A percentile compares a stretch with the other conserved stretches of the same genome.
These are phyloP conservation scores for Gracilaria caudata DNA, from an alignment of 23 red algal genomes.

Conservation along the genomic window DNA sequence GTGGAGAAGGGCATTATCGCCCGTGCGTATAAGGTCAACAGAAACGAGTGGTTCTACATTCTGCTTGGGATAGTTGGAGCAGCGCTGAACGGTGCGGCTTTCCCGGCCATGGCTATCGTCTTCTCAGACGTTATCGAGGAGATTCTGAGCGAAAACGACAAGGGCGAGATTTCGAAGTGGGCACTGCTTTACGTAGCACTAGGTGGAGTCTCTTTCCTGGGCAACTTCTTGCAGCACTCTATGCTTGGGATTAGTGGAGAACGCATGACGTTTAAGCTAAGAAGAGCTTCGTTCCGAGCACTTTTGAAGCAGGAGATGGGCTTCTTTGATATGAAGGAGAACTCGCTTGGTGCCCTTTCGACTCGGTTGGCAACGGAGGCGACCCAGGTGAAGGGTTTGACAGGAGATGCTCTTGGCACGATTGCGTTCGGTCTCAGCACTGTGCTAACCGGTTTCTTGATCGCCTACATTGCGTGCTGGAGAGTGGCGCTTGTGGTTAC, in stretches of 20 bases:
- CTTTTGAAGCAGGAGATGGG: conserved; percentile 91
- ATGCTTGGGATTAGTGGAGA: conserved; percentile 90
- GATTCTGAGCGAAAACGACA: conserved; percentile 20
- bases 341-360: conserved; percentile 67
- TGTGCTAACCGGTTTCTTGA: conserved; percentile 70
- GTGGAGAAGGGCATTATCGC: conserved; percentile 53
- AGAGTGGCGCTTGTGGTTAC: conserved; percentile 83
- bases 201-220: conserved; percentile 44
- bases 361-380: conserved; percentile 81
- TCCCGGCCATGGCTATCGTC: conserved; percentile 54
- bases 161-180: conserved; percentile 26
- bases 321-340: conserved; percentile 82
- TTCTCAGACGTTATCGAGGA: conserved; percentile 70
- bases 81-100: conserved; percentile 51
- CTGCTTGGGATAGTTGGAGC: conserved; percentile 59
- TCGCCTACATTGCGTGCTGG: conserved; percentile 81
- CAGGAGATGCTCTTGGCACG: conserved; percentile 56
- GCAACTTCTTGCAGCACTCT: conserved; percentile 57
- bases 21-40: conserved; percentile 51
- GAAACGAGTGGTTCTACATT: conserved; percentile 54
- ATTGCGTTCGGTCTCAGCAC: conserved; percentile 50
- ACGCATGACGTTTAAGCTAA: conserved; percentile 78
- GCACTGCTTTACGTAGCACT: conserved; percentile 50
- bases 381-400: conserved; percentile 55
- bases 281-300: conserved; percentile 72